Conservation (phyloP, 129 eudicot genomes). For the Saposhnikovia divaricata region DNA sequence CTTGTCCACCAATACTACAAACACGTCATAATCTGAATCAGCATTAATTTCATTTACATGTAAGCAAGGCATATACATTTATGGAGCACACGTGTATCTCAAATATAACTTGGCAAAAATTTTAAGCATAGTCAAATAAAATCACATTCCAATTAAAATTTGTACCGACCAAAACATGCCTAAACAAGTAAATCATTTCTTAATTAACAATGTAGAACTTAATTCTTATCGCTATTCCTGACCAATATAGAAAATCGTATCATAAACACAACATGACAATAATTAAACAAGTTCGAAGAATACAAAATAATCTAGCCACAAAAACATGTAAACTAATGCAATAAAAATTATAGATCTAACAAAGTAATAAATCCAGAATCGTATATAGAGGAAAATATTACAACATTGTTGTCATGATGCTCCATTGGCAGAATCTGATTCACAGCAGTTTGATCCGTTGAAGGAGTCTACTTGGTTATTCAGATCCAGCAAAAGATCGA, state of each 20-base stretch:
- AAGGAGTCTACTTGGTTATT: conserved; percentile 17
- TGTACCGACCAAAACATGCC: background rate
- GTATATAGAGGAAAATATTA: background rate
- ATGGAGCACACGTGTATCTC: too few relatives aligned
- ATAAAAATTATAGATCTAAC: background rate
- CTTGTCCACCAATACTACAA: too few relatives aligned
- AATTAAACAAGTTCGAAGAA: background rate
- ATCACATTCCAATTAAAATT: background rate
- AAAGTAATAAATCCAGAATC: background rate
- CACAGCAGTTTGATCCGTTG: conserved; percentile 9
- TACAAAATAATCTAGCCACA: conserved; percentile 9
- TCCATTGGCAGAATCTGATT: conserved; percentile 20
- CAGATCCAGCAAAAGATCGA: conserved; percentile 17
- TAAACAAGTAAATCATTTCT: background rate
- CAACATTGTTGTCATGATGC: conserved; percentile 4
- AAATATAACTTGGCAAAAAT: too few relatives aligned
- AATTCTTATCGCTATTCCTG: background rate
- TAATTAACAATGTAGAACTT: background rate
- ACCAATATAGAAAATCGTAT: background rate
- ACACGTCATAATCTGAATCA: too few relatives aligned
- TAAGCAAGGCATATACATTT: too few relatives aligned
- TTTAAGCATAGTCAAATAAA: background rate
- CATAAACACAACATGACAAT: background rate
- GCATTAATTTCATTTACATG: too few relatives aligned
- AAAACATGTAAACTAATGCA: background rate